These are phyloP conservation scores for Pleurotus platypus DNA, from an alignment of 768 basidiomycete species.

Conservation along the genomic window DNA sequence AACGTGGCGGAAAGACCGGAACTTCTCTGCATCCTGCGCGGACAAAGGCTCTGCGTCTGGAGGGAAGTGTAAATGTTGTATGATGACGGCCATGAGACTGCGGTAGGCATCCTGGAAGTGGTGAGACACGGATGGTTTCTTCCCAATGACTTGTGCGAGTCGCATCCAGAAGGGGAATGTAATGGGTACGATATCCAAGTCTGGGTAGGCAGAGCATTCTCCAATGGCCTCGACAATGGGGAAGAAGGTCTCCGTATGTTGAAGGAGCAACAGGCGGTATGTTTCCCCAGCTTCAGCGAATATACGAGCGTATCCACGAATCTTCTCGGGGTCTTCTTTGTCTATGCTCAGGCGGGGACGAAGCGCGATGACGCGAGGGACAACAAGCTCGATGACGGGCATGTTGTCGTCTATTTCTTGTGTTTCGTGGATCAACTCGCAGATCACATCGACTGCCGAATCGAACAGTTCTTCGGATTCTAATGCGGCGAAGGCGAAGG, in stretches of 20 bases:
- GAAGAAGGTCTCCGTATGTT: slow-evolving; percentile 90
- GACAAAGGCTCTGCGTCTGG: slow-evolving; percentile 58
- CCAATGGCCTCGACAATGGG: slow-evolving; percentile 95
- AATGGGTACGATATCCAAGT: slow-evolving; percentile 95
- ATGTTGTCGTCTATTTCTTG: slow-evolving; percentile 96
- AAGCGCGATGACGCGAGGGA: slow-evolving; percentile 81
- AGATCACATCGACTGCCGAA: slow-evolving; percentile 84
- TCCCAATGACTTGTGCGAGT: slow-evolving; percentile 85
- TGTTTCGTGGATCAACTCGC: slow-evolving; percentile 96
- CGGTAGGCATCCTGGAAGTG: slow-evolving; percentile 81
- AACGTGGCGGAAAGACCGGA: slow-evolving; percentile 92
- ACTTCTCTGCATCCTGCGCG: slow-evolving; percentile 88
- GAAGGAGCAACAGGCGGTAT: slow-evolving; percentile 83
- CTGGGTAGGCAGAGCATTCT: slow-evolving; percentile 86
- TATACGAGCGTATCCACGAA: slow-evolving; percentile 86
- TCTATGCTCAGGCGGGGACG: slow-evolving; percentile 55
- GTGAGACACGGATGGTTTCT: slow-evolving; percentile 67
- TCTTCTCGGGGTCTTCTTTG: slow-evolving; percentile 80
- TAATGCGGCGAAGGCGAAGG: slow-evolving; percentile 81
- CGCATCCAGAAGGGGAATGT: slow-evolving; percentile 99
- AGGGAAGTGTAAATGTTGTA: slow-evolving; percentile 90
- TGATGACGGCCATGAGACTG: slow-evolving; percentile 80
- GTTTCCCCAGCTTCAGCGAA: slow-evolving; percentile 98
- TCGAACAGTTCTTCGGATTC: slow-evolving; percentile 88
- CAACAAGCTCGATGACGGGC: slow-evolving; percentile 80